These are phyloP conservation scores for Helenozyma rhizophorensis DNA, from an alignment of 805 yeast genomes.

Conservation along the genomic window DNA sequence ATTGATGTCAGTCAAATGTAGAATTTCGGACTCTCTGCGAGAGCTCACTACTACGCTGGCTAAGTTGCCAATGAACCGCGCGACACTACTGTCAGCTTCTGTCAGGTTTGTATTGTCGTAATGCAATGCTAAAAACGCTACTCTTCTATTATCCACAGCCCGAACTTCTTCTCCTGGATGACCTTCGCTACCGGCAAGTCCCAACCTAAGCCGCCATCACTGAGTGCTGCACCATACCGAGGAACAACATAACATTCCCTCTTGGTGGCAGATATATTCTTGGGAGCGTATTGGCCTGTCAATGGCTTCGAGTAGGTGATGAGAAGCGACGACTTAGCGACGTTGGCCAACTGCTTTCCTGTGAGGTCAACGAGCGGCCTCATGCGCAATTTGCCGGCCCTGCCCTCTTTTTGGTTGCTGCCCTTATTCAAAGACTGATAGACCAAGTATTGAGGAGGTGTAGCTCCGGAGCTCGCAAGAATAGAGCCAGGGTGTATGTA, in stretches of 20 bases:
- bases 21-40: too few species aligned
- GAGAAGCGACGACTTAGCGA: constrained; percentile 69
- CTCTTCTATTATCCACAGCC: constrained; percentile 56
- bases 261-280: constrained; percentile 56
- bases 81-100: too few species aligned
- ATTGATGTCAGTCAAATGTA: too few species aligned
- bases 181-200: constrained; percentile 79
- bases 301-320: constrained; percentile 86
- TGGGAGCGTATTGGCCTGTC: constrained; percentile 86
- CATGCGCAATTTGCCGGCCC: constrained; percentile 52
- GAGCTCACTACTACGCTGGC: too few species aligned
- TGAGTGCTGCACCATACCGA: constrained; percentile 77
- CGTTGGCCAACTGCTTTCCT: constrained; percentile 71
- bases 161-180: constrained; percentile 59
- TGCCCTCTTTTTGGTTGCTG: constrained; percentile 40
- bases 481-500: constrained; percentile 81
- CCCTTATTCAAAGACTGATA: constrained; percentile 64
- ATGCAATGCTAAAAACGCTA: neutral
- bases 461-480: constrained; percentile 52
- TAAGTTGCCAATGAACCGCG: too few species aligned
- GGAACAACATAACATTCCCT: constrained; percentile 91
- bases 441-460: constrained; percentile 78
- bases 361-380: constrained; percentile 71
- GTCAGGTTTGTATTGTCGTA: too few species aligned
- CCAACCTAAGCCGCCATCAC: constrained; percentile 88